These are phyloP conservation scores for Zelopaecilomyces penicillatus DNA, from an alignment of 2,329 filamentous ascomycete species.

Conservation along the genomic window DNA sequence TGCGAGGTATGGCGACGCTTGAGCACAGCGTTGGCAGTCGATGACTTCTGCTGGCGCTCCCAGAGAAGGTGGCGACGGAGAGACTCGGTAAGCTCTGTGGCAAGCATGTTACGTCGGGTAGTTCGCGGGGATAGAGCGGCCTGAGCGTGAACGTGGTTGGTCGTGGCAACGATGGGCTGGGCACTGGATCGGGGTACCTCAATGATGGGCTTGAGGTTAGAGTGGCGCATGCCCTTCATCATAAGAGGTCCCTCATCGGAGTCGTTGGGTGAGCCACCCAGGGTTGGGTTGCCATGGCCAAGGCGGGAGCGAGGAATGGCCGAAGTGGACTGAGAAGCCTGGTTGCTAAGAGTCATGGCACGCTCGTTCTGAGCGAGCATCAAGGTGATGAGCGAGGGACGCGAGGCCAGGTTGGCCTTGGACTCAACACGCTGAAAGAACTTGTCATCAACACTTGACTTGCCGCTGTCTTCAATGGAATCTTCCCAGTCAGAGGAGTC, in stretches of 20 bases:
- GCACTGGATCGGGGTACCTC: conserved; percentile 58
- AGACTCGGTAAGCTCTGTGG: conserved; percentile 87
- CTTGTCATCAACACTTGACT: conserved; percentile 73
- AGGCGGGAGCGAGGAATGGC: conserved; percentile 57
- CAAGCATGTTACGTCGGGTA: conserved; percentile 89
- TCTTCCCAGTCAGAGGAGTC: conserved; percentile 53
- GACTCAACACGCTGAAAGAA: conserved; percentile 91
- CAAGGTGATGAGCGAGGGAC: conserved; percentile 80
- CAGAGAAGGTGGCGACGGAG: conserved; percentile 85
- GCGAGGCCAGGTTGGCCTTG: conserved; percentile 72
- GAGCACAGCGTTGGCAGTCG: conserved; percentile 77
- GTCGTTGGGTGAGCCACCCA: conserved; percentile 47
- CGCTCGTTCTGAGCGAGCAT: conserved; percentile 75
- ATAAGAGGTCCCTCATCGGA: conserved; percentile 54
- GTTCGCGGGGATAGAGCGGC: conserved; percentile 82
- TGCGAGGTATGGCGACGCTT: conserved; percentile 87
- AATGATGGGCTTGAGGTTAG: conserved; percentile 44
- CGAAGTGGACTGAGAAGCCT: conserved; percentile 58
- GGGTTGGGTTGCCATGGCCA: conserved; percentile 32
- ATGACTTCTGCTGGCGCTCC: conserved; percentile 92
- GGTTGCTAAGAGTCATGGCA: conserved; percentile 58
- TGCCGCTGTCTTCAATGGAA: conserved; percentile 72
- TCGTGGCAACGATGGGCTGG: conserved; percentile 71
- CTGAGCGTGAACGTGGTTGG: conserved; percentile 56
- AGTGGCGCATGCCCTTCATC: conserved; percentile 51